A percentile compares a stretch with the other conserved stretches of the same genome.
phyloP scores from a whole-genome alignment of 2,329 filamentous ascomycete genomes.

The Penicillium sp. region DNA sequence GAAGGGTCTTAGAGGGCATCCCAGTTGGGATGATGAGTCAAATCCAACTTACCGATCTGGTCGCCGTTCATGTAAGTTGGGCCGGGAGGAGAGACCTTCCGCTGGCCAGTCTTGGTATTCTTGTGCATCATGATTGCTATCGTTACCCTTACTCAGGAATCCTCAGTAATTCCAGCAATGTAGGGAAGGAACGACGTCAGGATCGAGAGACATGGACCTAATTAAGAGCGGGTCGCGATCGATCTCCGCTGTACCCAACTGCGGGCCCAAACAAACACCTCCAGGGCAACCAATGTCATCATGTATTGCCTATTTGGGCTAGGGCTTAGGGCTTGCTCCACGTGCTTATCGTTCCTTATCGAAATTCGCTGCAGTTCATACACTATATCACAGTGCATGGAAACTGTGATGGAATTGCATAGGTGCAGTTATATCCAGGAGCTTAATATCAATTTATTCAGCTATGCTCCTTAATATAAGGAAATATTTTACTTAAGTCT shows the following conservation, averaged over 20 bases:
- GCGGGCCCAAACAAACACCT: conserved; percentile 26
- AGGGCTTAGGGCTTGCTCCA: conserved; percentile 19
- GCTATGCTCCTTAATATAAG: too few relatives aligned
- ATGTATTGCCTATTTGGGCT: conserved; percentile 9
- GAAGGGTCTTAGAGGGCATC: not conserved
- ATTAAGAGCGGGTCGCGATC: conserved; percentile 12
- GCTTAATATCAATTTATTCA: too few relatives aligned
- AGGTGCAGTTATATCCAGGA: too few relatives aligned
- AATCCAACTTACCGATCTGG: conserved; percentile 44
- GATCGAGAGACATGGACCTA: conserved; percentile 7
- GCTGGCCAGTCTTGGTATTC: conserved; percentile 35
- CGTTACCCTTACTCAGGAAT: not conserved
- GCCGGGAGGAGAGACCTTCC: conserved; percentile 49
- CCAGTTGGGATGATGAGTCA: not conserved
- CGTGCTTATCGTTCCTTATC: conserved; percentile 1
- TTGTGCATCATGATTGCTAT: conserved; percentile 39
- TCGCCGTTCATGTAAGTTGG: conserved; percentile 49
- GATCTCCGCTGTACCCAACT: conserved; percentile 1
- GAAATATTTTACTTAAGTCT: too few relatives aligned
- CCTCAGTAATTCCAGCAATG: not conserved
- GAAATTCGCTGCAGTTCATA: not conserved
- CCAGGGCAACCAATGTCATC: conserved; percentile 22
- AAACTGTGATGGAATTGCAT: too few relatives aligned
- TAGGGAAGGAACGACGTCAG: conserved; percentile 11
- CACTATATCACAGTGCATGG: too few relatives aligned